Base-by-base conservation (phyloP, 495 filamentous ascomycete genomes). In the Trichoderma reesei region DNA sequence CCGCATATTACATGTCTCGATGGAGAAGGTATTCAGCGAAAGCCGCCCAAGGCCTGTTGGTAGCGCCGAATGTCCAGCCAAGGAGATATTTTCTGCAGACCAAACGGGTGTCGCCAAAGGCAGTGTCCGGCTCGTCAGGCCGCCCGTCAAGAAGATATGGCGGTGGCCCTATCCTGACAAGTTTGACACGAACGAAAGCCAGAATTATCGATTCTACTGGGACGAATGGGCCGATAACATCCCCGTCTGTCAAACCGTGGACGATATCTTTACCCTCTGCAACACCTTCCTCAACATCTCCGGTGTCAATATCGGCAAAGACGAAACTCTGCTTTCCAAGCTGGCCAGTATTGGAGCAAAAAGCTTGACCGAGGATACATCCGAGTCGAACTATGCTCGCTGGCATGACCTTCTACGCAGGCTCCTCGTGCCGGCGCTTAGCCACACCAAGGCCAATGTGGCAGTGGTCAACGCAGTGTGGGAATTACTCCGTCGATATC, bases 141-240 rank as follows among this genome's bases (percentile, higher is more conserved):
- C 82, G 4, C 75, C 83, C 0, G 69, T 83, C 44, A 83, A 85
- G 42, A 87, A 88, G 68, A 79, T 82, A 5, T 71, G 93, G 61
- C 82, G 85, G 63, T 95, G 90, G 90, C 87, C 91, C 20, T 85
- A 87, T 67, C 79, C 90, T 14, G 92, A 96, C 65, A 85, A 83
- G 66, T 81, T 81, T 60, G 91, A 92, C 66, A 83, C 79, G 6
- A 84, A 82, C 44, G 89, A 92, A 69, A 87, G 86, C 7, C 82
- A 80, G 5, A 83, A 86, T 59, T 96, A 96, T 70, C 83, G 88
- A 34, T 98, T 95, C 72, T 99, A 98, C 74, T 96, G 91, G 86
- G 93, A 97, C 65, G 92, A 98, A 63, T 99, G 95, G 95, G 81
- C 88, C 10, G 93, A 98, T 66, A 93, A 91, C 66, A 80, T 98